Evolutionary conservation across 305 asterid genomes (phyloP).

Genomic region (Fraxinus ornus): DNA sequence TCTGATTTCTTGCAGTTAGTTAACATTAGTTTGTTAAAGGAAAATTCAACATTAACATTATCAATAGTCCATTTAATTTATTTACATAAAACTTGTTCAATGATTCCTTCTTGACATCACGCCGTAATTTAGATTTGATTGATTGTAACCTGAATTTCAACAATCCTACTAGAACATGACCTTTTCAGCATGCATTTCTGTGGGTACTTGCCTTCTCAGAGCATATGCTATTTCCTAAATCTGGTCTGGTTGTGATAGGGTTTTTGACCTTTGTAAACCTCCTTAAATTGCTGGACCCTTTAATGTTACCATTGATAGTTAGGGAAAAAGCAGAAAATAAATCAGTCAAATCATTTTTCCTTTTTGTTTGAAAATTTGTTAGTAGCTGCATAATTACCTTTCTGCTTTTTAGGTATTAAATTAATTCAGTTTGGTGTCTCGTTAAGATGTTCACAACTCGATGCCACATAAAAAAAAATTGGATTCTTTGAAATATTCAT

Average conservation of each 20-base stretch:
- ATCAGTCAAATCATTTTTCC: not conserved
- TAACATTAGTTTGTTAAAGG: not conserved
- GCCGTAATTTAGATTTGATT: slow-evolving; percentile 7
- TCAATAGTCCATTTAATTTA: not conserved
- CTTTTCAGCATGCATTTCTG: not conserved
- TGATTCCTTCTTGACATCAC: slow-evolving; percentile 1
- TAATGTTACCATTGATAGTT: not conserved
- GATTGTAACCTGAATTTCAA: slow-evolving; percentile 13
- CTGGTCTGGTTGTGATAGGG: not conserved
- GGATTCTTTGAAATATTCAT: not conserved
- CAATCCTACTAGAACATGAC: not conserved
- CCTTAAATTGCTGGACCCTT: not conserved
- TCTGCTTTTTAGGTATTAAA: not conserved
- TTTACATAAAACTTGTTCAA: not conserved
- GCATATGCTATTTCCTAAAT: not conserved
- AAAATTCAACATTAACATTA: not conserved
- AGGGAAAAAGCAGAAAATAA: not conserved
- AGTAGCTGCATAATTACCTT: not conserved
- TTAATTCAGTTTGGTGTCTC: not conserved
- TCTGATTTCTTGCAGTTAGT: not conserved
- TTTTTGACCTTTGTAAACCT: not conserved
- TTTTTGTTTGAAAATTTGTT: not conserved
- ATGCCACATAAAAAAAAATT: not conserved
- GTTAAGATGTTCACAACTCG: not conserved
- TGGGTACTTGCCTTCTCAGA: not conserved